A percentile compares a stretch with the other conserved stretches of the same genome.
Conservation (phyloP, 1,284 basidiomycete genomes). For the Papiliotrema nemorosa region DNA sequence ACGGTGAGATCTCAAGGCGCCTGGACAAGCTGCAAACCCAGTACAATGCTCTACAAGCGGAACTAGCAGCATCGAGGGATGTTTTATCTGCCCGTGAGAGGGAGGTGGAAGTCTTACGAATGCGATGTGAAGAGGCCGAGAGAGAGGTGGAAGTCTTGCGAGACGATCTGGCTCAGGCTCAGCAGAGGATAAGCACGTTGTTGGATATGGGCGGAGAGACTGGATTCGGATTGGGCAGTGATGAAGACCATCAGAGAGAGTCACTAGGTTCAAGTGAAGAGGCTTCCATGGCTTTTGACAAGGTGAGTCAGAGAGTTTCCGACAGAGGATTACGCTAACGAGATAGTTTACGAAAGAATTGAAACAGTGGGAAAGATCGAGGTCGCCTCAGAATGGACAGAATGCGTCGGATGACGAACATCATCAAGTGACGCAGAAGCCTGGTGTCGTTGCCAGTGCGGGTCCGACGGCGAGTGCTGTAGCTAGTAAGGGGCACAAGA, state of each 20-base stretch:
- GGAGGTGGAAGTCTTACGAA: constrained; percentile 63
- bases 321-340: not conserved
- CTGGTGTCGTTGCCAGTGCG: not conserved
- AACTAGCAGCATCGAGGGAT: constrained; percentile 71
- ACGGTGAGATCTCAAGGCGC: constrained; percentile 58
- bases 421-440: not conserved
- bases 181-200: constrained; percentile 53
- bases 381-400: constrained; percentile 25
- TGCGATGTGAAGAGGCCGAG: constrained; percentile 42
- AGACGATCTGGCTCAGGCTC: constrained; percentile 68
- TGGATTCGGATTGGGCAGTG: constrained; percentile 18
- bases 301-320: constrained; percentile 22
- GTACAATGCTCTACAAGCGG: constrained; percentile 69
- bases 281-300: constrained; percentile 43
- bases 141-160: constrained; percentile 55
- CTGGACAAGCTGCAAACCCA: constrained; percentile 67
- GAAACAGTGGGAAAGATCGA: constrained; percentile 44
- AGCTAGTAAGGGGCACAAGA: constrained; percentile 13
- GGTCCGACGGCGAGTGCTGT: not conserved
- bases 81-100: constrained; percentile 66
- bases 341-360: constrained; percentile 45
- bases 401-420: constrained; percentile 16
- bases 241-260: constrained; percentile 24
- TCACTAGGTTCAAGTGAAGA: constrained; percentile 29
- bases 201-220: constrained; percentile 36